Conservation (phyloP, 1,284 basidiomycete species). For the Golubevia pallescens region DNA sequence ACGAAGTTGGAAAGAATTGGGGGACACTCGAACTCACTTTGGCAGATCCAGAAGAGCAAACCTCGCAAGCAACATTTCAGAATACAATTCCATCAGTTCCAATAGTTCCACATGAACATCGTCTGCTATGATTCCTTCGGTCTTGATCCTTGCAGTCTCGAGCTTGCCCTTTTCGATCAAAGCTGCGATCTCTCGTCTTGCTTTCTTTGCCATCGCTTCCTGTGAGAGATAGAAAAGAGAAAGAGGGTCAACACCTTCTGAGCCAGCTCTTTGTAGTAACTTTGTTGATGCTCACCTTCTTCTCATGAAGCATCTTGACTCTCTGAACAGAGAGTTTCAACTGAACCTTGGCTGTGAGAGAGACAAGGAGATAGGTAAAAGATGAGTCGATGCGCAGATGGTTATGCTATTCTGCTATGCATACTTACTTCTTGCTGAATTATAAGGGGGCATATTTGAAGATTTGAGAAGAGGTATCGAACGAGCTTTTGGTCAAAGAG, state of each 20-base stretch:
- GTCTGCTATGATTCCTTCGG: constrained; percentile 55
- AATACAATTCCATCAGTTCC: constrained; percentile 59
- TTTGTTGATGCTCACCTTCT: constrained; percentile 42
- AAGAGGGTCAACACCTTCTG: too few species aligned
- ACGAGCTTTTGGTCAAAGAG: too few species aligned
- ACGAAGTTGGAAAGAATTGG: background rate
- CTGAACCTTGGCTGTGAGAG: constrained; percentile 33
- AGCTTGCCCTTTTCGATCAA: constrained; percentile 51
- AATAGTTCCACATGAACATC: constrained; percentile 58
- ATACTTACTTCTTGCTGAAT: too few species aligned
- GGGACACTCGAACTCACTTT: constrained; percentile 5
- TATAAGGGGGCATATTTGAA: too few species aligned
- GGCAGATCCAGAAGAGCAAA: constrained; percentile 46
- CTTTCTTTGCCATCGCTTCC: constrained; percentile 52
- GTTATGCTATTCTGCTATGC: too few species aligned
- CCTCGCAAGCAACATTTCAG: constrained; percentile 48
- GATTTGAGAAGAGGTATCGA: too few species aligned
- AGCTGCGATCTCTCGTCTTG: constrained; percentile 44
- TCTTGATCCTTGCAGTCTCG: constrained; percentile 57
- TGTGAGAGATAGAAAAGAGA: constrained; percentile 1
- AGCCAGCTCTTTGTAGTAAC: too few species aligned
- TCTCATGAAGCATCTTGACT: constrained; percentile 54
- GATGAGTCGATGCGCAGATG: too few species aligned
- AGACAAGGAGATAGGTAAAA: too few species aligned
- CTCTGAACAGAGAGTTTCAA: constrained; percentile 55